Evolutionary conservation across 129 eudicot species (phyloP).

Genomic region (Pittosporum tobira): DNA sequence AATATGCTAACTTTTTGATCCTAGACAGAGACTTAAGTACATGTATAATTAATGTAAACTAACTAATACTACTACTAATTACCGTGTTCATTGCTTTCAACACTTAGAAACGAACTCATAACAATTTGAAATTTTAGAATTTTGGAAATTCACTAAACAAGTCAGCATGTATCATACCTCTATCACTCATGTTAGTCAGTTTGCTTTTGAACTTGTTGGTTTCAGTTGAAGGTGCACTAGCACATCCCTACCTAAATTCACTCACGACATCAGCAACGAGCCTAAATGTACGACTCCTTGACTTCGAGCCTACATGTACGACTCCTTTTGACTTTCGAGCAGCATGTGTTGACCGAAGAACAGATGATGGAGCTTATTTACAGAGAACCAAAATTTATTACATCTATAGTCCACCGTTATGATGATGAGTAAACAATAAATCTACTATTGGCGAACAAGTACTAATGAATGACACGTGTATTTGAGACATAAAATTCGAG

Average conservation of each 20-base stretch:
- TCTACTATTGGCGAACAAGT: no score
- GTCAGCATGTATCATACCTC: no score
- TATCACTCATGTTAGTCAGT: neutral
- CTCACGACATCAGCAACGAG: slow-evolving; percentile 76
- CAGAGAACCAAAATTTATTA: slow-evolving; percentile 60
- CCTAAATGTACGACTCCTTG: slow-evolving; percentile 67
- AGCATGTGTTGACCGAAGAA: slow-evolving; percentile 63
- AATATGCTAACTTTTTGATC: slow-evolving; percentile 90
- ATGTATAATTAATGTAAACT: no score
- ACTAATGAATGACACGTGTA: no score
- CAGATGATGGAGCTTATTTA: slow-evolving; percentile 80
- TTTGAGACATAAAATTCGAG: no score
- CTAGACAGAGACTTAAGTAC: slow-evolving; percentile 58
- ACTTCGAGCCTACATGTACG: no score
- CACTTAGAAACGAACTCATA: neutral
- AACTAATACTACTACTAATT: no score
- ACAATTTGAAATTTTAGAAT: no score
- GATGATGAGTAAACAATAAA: no score
- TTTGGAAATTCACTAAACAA: no score
- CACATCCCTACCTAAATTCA: slow-evolving; percentile 61
- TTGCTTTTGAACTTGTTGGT: slow-evolving; percentile 15
- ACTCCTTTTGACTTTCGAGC: no score
- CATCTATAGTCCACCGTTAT: slow-evolving; percentile 47
- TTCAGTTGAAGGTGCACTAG: slow-evolving; percentile 77
- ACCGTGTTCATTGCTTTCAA: no score